These are phyloP conservation scores for Saturnispora kantuleensis DNA, from an alignment of 805 yeast genomes.

Conservation along the genomic window DNA sequence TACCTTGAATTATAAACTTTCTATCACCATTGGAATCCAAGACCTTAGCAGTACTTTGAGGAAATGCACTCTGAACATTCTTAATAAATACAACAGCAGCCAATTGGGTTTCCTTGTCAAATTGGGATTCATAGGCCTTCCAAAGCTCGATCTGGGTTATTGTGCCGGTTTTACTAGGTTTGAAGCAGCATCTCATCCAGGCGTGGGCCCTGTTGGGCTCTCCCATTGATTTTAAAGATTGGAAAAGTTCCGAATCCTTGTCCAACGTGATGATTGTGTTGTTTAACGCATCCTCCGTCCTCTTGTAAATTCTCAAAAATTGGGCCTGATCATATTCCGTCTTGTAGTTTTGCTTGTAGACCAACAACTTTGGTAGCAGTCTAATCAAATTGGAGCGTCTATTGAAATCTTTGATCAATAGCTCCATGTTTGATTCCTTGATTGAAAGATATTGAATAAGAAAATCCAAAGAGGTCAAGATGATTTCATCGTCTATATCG, in stretches of 20 bases:
- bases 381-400: conserved; percentile 45
- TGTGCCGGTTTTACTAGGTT: conserved; percentile 65
- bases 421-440: conserved; percentile 44
- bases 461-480: conserved; percentile 68
- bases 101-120: conserved; percentile 57
- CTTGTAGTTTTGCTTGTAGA: conserved; percentile 34
- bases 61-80: conserved; percentile 83
- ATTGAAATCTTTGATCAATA: conserved; percentile 36
- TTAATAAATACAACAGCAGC: conserved; percentile 97
- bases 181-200: conserved; percentile 91
- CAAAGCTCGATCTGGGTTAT: conserved; percentile 93
- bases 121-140: conserved; percentile 89
- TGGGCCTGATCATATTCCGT: conserved; percentile 29
- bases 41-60: conserved; percentile 88
- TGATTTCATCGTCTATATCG: conserved; percentile 55
- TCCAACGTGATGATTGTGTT: conserved; percentile 9
- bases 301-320: conserved; percentile 34
- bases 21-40: conserved; percentile 52
- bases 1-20: conserved; percentile 87
- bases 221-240: conserved; percentile 51
- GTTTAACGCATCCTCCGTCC: conserved; percentile 26
- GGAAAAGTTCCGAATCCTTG: conserved; percentile 34
- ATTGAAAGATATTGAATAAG: conserved; percentile 57
- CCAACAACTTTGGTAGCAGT: conserved; percentile 53
- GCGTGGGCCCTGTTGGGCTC: conserved; percentile 90